Evolutionary conservation across 331 rosid species (phyloP).

Genomic region (Quercus phellos): DNA sequence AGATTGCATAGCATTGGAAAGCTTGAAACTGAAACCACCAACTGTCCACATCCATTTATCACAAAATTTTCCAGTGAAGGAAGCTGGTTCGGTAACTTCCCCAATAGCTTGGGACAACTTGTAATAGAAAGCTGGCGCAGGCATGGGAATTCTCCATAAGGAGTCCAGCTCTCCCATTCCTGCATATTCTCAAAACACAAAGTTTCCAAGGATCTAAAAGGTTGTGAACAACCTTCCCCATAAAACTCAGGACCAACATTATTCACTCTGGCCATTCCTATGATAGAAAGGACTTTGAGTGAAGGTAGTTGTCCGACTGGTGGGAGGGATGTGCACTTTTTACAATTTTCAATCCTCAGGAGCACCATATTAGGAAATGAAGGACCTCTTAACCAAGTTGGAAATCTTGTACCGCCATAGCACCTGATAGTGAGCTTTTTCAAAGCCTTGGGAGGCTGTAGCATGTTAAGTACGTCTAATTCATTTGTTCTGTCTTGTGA

Average conservation of each 20-base stretch:
- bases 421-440: background rate
- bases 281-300: slow-evolving; percentile 5
- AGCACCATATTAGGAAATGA: slow-evolving; percentile 10
- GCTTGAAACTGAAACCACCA: slow-evolving; percentile 9
- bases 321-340: slow-evolving; percentile 10
- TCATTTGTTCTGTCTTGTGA: slow-evolving; percentile 3
- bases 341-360: slow-evolving; percentile 1
- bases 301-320: slow-evolving; percentile 15
- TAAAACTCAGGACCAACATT: slow-evolving; percentile 9
- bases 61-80: background rate
- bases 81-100: slow-evolving; percentile 10
- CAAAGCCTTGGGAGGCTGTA: slow-evolving; percentile 24
- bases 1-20: background rate
- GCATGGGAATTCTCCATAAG: background rate
- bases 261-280: background rate
- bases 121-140: background rate
- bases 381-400: slow-evolving; percentile 17
- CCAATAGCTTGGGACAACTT: slow-evolving; percentile 13
- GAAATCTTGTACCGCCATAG: slow-evolving; percentile 18
- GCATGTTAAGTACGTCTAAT: slow-evolving; percentile 13
- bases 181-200: slow-evolving; percentile 9
- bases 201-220: slow-evolving; percentile 23
- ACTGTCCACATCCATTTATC: background rate
- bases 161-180: slow-evolving; percentile 24
- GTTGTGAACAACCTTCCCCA: background rate